Evolutionary conservation across 2,329 filamentous ascomycete genomes (phyloP), one percentile per base, ranked within the genome.

Genomic region (Exophiala mesophila): DNA sequence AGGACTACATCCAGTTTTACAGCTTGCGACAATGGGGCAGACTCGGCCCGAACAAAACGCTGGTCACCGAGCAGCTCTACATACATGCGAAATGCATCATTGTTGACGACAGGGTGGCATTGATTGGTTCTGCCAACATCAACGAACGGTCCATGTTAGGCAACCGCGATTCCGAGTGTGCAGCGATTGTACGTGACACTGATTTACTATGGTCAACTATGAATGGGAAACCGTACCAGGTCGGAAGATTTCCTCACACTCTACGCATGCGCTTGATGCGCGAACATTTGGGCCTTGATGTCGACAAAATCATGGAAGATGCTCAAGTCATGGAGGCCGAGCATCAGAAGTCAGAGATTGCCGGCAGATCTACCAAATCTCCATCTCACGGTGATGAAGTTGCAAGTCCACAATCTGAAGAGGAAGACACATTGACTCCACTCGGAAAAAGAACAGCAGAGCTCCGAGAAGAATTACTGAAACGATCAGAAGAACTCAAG

Each of bases 51-150:
- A 83, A 83, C 50, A 85, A 92, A 53, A 78, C 81, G 44, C 70
- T 97, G 26, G 88, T 92, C 3, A 97, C 92, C 0, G 92, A 98
- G 63, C 92, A 97, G 66, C 76, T 98, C 8, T 98, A 98, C 61
- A 97, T 98, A 44, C 92, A 98, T 59, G 92, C 92, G 48, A 98
- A 98, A 67, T 85, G 85, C 53, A 97, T 97, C 73, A 77, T 98
- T 42, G 90, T 95, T 3, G 92, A 98, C 63, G 92, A 98, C 59
- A 80, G 90, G 23, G 80, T 92, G 44, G 90, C 84, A 15, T 81
- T 98, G 48, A 98, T 98, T 56, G 92, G 92, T 13, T 97, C 90
- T 33, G 92, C 92, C 39, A 98, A 98, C 61, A 97, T 98, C 71
- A 98, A 98, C 57, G 92, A 98, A 64, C 82, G 92, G 33, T 97